A percentile compares a stretch with the other conserved stretches of the same genome.
Conservation (phyloP, 495 filamentous ascomycete genomes). For the Penicillium parvum region DNA sequence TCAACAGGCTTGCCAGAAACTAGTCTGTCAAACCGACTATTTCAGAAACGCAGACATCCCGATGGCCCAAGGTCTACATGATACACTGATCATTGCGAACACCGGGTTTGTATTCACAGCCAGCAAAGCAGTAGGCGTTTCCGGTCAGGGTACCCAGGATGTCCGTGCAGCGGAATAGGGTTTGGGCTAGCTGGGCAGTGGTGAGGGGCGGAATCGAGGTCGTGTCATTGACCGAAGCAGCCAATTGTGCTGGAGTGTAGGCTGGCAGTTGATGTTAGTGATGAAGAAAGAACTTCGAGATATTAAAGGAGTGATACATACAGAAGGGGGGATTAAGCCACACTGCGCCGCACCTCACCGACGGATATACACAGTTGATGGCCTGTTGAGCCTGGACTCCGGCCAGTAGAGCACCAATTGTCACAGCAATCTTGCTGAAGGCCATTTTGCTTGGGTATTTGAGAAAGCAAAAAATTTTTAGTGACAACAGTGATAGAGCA, state of each 20-base stretch:
- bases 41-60: no score
- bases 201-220: conserved; percentile 12
- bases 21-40: no score
- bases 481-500: no score
- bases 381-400: conserved; percentile 19
- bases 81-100: conserved; percentile 20
- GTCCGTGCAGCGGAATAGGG: conserved; percentile 20
- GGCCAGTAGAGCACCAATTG: conserved; percentile 8
- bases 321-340: conserved; percentile 16
- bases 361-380: conserved; percentile 16
- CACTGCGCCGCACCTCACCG: conserved; percentile 18
- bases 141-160: conserved; percentile 18
- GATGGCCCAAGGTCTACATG: no score
- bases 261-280: conserved; percentile 1
- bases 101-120: conserved; percentile 17
- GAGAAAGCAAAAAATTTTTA: no score
- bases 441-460: conserved; percentile 15
- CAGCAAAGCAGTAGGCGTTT: conserved; percentile 22
- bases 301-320: no score
- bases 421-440: conserved; percentile 5
- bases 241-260: conserved; percentile 14
- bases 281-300: no score
- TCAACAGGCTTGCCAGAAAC: no score
- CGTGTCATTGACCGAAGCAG: conserved; percentile 18
- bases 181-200: conserved; percentile 11